Base-by-base conservation (phyloP, 352 stramenopile species). In the Phytophthora aleatoria region DNA sequence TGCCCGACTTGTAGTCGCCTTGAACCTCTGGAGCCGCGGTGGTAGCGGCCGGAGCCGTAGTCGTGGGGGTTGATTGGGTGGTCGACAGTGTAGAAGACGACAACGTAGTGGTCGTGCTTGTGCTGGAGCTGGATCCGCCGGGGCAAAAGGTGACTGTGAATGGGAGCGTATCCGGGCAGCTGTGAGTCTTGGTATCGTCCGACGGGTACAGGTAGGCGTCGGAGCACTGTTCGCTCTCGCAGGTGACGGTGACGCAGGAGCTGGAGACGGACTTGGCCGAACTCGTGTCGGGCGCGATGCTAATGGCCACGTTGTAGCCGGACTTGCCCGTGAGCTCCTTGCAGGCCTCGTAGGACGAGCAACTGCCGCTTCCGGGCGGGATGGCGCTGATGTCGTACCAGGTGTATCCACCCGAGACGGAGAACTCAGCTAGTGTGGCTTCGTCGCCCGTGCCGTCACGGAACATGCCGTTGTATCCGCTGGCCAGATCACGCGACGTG, bases 331-430 rank as follows among this genome's bases (percentile, higher is more conserved):
- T 41, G 35, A 41, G 71, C 31, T 63, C 87, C 87, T 80, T 73
- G 64, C 79, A 88, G 4, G 69, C 64, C 3, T 74, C 64, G 60
- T 74, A 79, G 41, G 63, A 79, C 51, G 61, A 64, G 65, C 82
- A 91, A 52, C 68, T 73, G 66, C 35, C 76, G 36, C 72, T 76
- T 68, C 74, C 77, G 1, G 82, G 82, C 53, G 77, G 75, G 49
- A 88, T 83, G 49, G 69, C 75, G 50, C 72, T 82, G 67, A 88
- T 88, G 54, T 86, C 79, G 64, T 83, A 88, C 79, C 79, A 88
- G 16, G 75, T 66, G 50, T 69, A 81, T 33, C 59, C 69, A 43
- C 69, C 73, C 11, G 57, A 42, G 51, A 86, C 28, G 24, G 74
- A 59, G 58, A 88, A 83, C 60, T 88, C 79, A 45, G 73, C 79